Conservation (phyloP, 2,329 filamentous ascomycete species). For the Geosmithia morbida region DNA sequence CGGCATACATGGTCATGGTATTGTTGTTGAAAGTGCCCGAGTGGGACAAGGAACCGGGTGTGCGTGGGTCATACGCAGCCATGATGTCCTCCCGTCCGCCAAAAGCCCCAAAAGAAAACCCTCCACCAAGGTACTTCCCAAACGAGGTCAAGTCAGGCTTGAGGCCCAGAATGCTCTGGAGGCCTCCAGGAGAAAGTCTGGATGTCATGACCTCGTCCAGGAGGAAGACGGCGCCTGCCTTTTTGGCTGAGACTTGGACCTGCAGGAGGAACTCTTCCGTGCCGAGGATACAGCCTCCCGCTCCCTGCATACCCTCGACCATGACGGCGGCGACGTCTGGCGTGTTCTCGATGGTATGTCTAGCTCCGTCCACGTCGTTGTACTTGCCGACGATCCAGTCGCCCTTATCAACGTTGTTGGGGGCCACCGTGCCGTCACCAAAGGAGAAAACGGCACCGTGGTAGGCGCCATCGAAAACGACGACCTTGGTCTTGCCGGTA, state of each 20-base stretch:
- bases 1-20: slow-evolving; percentile 41
- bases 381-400: slow-evolving; percentile 48
- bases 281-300: slow-evolving; percentile 41
- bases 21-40: slow-evolving; percentile 60
- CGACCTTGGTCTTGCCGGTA: slow-evolving; percentile 28
- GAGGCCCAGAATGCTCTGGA: slow-evolving; percentile 25
- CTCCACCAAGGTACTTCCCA: slow-evolving; percentile 54
- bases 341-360: slow-evolving; percentile 18
- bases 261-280: slow-evolving; percentile 33
- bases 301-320: slow-evolving; percentile 52
- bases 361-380: slow-evolving; percentile 36
- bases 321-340: slow-evolving; percentile 46
- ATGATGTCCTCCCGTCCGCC: slow-evolving; percentile 46
- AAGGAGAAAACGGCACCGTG: slow-evolving; percentile 23
- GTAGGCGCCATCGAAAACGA: slow-evolving; percentile 31
- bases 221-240: slow-evolving; percentile 43
- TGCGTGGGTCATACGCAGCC: slow-evolving; percentile 36
- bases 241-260: slow-evolving; percentile 29
- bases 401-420: slow-evolving; percentile 31
- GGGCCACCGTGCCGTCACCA: slow-evolving; percentile 13
- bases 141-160: slow-evolving; percentile 48
- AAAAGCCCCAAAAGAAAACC: slow-evolving; percentile 52
- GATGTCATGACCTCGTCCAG: slow-evolving; percentile 62
- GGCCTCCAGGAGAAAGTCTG: slow-evolving; percentile 34
- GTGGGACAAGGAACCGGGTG: slow-evolving; percentile 27